These are phyloP conservation scores for Zoysia matrella DNA, from an alignment of 202 grass and related monocot genomes.

Conservation along the genomic window DNA sequence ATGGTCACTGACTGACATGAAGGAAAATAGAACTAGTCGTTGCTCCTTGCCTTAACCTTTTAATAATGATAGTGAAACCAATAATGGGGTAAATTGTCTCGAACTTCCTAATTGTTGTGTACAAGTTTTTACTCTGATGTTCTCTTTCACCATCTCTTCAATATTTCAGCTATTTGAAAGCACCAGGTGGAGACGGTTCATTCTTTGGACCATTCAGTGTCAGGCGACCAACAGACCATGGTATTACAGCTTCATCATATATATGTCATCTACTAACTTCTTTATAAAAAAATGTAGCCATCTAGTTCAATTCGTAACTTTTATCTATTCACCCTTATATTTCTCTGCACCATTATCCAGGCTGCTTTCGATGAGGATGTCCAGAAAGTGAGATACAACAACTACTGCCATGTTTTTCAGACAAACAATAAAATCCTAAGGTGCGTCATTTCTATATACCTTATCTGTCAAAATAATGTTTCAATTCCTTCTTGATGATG, in stretches of 20 bases:
- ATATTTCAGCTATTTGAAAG: neutral
- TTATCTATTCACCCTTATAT: neutral
- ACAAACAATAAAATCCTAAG: neutral
- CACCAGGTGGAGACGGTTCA: neutral
- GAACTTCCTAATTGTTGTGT: neutral
- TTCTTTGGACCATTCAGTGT: neutral
- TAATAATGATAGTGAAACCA: neutral
- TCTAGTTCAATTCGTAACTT: slow-evolving; percentile 1
- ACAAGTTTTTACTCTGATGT: neutral
- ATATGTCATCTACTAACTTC: neutral
- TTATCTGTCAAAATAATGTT: neutral
- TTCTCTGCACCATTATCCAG: neutral
- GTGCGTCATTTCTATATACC: neutral
- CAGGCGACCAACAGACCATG: slow-evolving; percentile 9
- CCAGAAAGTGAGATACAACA: neutral
- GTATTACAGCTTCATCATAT: neutral
- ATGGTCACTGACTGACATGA: neutral
- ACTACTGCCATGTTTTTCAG: neutral
- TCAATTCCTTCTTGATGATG: neutral
- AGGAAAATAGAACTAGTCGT: slow-evolving; percentile 7
- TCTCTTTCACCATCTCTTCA: neutral
- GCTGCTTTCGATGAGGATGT: slow-evolving; percentile 1
- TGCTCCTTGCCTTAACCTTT: neutral
- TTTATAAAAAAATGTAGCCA: neutral
- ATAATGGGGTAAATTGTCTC: neutral